phyloP scores from a whole-genome alignment of 306 rosid species.

The Cucurbita ficifolia region DNA sequence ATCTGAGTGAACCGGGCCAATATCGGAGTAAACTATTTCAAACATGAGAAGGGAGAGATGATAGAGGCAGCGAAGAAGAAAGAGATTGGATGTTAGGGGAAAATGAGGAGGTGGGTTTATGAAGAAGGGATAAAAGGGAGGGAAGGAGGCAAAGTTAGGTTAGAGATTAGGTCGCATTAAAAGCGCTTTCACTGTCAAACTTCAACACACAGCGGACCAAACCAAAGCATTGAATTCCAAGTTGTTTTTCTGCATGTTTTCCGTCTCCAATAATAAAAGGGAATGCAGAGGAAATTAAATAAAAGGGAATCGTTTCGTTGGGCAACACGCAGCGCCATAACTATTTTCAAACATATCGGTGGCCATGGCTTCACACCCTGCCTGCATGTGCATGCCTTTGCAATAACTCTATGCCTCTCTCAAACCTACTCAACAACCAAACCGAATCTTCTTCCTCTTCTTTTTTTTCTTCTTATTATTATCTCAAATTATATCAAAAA shows the following conservation, averaged over 20 bases:
- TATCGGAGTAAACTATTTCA: conserved; percentile 24
- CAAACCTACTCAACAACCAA: neutral
- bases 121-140: neutral
- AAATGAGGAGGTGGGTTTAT: neutral
- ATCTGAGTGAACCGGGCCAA: conserved; percentile 38
- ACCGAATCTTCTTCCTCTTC: neutral
- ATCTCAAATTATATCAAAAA: too few species aligned
- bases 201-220: neutral
- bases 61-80: neutral
- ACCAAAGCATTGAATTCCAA: neutral
- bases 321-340: neutral
- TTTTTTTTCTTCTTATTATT: too few species aligned
- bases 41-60: neutral
- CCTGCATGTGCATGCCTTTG: neutral
- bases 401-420: neutral
- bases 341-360: neutral
- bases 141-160: neutral
- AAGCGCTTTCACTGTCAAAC: neutral
- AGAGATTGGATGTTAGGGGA: neutral
- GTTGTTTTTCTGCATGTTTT: too few species aligned
- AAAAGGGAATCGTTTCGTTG: neutral
- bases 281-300: neutral
- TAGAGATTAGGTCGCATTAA: neutral
- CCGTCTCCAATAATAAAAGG: too few species aligned
- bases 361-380: neutral